Conservation (phyloP, 2,329 filamentous ascomycete genomes). For the Fusarium agapanthi region DNA sequence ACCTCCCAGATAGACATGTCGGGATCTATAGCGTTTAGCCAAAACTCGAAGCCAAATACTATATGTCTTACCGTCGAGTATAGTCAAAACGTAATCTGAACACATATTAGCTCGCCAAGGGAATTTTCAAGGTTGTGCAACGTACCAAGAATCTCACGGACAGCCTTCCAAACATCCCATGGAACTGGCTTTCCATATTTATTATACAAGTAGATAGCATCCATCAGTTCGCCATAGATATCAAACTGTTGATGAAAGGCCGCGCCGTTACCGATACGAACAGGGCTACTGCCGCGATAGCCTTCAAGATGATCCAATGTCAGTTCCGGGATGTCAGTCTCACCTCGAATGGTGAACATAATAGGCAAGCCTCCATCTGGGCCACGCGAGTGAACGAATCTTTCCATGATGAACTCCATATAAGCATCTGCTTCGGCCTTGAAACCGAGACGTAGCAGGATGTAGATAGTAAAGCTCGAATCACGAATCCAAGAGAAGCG, state of each 20-base stretch:
- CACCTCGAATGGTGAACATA: slow-evolving; percentile 82
- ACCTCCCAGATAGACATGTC: slow-evolving; percentile 91
- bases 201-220: slow-evolving; percentile 80
- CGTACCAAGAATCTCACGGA: slow-evolving; percentile 70
- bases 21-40: slow-evolving; percentile 54
- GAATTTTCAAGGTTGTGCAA: neutral
- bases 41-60: accelerated
- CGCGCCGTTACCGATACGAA: slow-evolving; percentile 80
- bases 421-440: slow-evolving; percentile 79
- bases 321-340: slow-evolving; percentile 76
- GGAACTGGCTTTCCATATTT: slow-evolving; percentile 80
- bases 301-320: slow-evolving; percentile 77
- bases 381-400: slow-evolving; percentile 69
- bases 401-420: slow-evolving; percentile 79
- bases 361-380: slow-evolving; percentile 73
- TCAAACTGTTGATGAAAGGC: slow-evolving; percentile 81
- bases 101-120: neutral
- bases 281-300: slow-evolving; percentile 74
- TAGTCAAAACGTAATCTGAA: slow-evolving; percentile 72
- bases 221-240: slow-evolving; percentile 82
- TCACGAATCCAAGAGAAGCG: slow-evolving; percentile 83
- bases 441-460: slow-evolving; percentile 79
- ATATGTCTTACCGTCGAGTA: slow-evolving; percentile 61
- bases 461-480: slow-evolving; percentile 80
- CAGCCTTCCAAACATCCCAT: slow-evolving; percentile 79